Base-by-base conservation (phyloP, 2,329 filamentous ascomycete species). In the Chalaropsis ovoidea region DNA sequence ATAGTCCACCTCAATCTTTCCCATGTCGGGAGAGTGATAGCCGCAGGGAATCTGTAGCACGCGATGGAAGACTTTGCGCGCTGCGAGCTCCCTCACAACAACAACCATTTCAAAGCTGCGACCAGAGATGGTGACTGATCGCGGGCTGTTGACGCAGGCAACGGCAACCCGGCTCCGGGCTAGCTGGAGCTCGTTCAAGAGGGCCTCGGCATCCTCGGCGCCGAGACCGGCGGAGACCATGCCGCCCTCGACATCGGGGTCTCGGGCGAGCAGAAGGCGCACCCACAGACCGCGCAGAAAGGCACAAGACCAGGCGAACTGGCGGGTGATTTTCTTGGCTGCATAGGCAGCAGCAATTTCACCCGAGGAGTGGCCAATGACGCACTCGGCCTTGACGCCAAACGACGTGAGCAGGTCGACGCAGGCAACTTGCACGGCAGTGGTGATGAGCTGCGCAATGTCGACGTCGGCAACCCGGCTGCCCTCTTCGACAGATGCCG, bases 1-100 rank as follows among this genome's bases (percentile, higher is more conserved):
- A 67, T 80, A 80, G n/a, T 73, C 72, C 0, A 72, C 69, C 43
- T 74, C 73, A 3, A 78, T 72, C 0, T 72, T 66, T 22, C 70
- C 70, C 78, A 80, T 80, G 35, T 79, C 76, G 1, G 72, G 72
- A 1, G 78, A 79, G 67, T 80, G 78, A 54, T 80, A 80, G 1
- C 78, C 77, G 2, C 74, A 71, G 5, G 72, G 70, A 13, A 79
- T 75, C 1, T 72, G 69, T 7, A 80, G 71, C 0, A 75, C 66
- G 3, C 73, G 73, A 60, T 72, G 72, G 49, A 76, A 76, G 5
- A 79, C 68, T 0, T 68, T 71, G 43, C 70, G 72, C 0, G 66
- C 65, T 13, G 70, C 68, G 19, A 79, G 69, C 10, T 77, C 72
- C 2, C 70, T 68, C 2, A 71, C 70, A 58, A 78, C 71, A 5